These are phyloP conservation scores for Lotus japonicus DNA, from an alignment of 306 rosid species.

Conservation along the genomic window DNA sequence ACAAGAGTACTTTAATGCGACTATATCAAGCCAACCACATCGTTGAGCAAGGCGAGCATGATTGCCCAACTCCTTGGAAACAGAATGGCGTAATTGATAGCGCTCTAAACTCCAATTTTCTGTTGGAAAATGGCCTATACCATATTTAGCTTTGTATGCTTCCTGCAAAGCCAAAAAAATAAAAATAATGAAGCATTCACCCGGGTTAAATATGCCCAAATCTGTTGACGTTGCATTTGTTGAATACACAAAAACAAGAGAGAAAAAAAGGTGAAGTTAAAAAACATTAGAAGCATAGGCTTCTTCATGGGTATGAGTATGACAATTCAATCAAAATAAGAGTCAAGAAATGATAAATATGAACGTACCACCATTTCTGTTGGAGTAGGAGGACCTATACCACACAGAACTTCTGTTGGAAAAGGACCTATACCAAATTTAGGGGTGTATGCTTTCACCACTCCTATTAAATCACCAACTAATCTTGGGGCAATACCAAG, in stretches of 20 bases:
- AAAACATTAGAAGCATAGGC: too few species aligned
- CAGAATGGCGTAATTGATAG: too few species aligned
- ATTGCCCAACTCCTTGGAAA: slow-evolving; percentile 98
- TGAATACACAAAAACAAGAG: too few species aligned
- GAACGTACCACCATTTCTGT: too few species aligned
- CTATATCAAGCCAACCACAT: slow-evolving; percentile 97
- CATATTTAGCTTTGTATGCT: slow-evolving; percentile 94
- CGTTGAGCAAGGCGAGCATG: slow-evolving; percentile 94
- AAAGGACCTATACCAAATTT: too few species aligned
- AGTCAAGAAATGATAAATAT: background rate
- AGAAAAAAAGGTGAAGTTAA: too few species aligned
- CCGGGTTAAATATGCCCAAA: background rate
- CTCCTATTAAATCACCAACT: slow-evolving; percentile 92
- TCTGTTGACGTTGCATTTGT: background rate
- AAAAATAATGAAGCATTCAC: background rate
- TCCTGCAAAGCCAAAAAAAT: slow-evolving; percentile 69
- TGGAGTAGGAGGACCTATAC: too few species aligned
- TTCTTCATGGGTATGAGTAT: too few species aligned
- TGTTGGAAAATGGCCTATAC: slow-evolving; percentile 95
- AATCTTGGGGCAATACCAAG: slow-evolving; percentile 93
- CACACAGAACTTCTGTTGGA: too few species aligned
- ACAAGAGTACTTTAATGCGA: slow-evolving; percentile 63
- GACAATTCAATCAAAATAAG: too few species aligned
- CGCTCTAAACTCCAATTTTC: too few species aligned
- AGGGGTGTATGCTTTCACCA: too few species aligned